Evolutionary conservation across 805 yeast genomes (phyloP).

Genomic region (Hanseniaspora mollemarum): DNA sequence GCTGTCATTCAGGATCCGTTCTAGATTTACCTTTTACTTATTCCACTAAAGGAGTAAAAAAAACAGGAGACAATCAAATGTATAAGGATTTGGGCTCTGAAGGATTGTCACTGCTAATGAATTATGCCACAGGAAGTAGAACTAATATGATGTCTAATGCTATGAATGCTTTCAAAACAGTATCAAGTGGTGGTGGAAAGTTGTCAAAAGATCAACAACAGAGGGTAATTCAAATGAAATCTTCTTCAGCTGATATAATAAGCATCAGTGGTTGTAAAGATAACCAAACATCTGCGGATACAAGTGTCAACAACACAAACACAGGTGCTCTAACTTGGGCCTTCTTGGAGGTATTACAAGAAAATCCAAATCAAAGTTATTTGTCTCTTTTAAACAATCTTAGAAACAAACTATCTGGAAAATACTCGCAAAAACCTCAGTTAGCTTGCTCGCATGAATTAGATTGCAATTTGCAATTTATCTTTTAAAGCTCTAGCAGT

Average conservation of each 20-base stretch:
- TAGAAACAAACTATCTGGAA: slow-evolving; percentile 49
- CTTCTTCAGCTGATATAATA: slow-evolving; percentile 67
- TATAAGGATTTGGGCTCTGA: slow-evolving; percentile 65
- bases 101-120: slow-evolving; percentile 45
- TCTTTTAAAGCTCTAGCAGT: too few species aligned
- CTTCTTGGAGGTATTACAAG: slow-evolving; percentile 50
- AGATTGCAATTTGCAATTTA: slow-evolving; percentile 46
- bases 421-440: slow-evolving; percentile 76
- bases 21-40: slow-evolving; percentile 70
- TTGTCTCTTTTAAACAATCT: slow-evolving; percentile 57
- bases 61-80: slow-evolving; percentile 53
- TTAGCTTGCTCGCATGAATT: slow-evolving; percentile 72
- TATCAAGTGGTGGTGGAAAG: slow-evolving; percentile 32
- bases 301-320: slow-evolving; percentile 53
- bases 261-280: slow-evolving; percentile 75
- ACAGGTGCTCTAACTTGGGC: slow-evolving; percentile 85
- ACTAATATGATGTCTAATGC: slow-evolving; percentile 35
- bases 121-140: slow-evolving; percentile 50
- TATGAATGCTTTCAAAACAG: slow-evolving; percentile 35
- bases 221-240: slow-evolving; percentile 42
- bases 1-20: slow-evolving; percentile 79
- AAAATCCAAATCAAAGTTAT: slow-evolving; percentile 56
- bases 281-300: slow-evolving; percentile 74
- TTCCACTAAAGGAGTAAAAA: slow-evolving; percentile 71
- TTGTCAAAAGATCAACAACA: slow-evolving; percentile 34